Evolutionary conservation across 1,139 yeast genomes (phyloP), one percentile per base, ranked within the genome.

Genomic region (Hansenula anomala): DNA sequence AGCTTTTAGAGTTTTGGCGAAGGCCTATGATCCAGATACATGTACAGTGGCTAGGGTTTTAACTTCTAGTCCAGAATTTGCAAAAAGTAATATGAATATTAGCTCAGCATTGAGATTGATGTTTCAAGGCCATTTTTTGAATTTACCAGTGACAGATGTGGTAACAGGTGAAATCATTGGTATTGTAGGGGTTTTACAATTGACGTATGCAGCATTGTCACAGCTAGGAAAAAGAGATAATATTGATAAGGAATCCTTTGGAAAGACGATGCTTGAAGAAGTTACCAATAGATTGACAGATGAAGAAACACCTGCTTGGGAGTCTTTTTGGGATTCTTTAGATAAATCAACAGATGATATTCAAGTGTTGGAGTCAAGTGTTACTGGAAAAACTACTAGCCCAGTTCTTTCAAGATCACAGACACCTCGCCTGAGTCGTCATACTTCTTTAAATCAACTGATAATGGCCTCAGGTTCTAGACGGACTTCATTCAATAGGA

Each of bases 11-110:
- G 71, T 66, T 0, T 41, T 67, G 20, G 65, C 68, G 4, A 49
- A 51, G 30, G 52, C 53, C 8, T 49, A 59, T 26, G 62, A 66
- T 42, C 60, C 68, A 0, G 43, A 42, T n/a, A 49, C 48, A 2
- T 61, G 66, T 10, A 61, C 61, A 6, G 63, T 67, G 22, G 64
- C 64, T 2, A 49, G 70, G 30, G 63, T 66, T 1, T 59, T 67
- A 59, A 67, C 71, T 0, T 59, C 69, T 3, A 61, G 63, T 36
- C 72, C 72, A 0, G 64, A 65, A 36, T 66, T 62, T 55, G 71
- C 71, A 1, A 58, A 54, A 24, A 60, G 58, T 28, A 44, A 52
- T 12, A 46, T 61, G 45, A 61, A 60, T 3, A 61, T 67, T n/a
- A 63, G 65, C 37, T 56, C 61, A 11, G 71, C 71, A 7, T 46